Conservation (phyloP, 495 filamentous ascomycete genomes). For the Aspergillus heteromorphus region DNA sequence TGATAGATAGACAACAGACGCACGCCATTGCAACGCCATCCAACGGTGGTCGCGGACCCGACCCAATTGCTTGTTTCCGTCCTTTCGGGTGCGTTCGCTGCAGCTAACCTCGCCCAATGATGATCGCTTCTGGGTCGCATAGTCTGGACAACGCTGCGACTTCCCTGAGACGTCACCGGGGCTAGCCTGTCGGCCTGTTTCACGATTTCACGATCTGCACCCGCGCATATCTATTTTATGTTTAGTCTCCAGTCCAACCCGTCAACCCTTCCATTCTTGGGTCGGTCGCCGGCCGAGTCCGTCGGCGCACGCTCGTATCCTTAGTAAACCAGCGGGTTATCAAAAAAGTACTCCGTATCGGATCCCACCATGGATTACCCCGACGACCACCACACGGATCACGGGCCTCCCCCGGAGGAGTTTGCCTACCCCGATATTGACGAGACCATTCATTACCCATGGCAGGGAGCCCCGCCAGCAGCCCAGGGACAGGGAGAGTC, state of each 20-base stretch:
- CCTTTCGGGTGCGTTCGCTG: background rate
- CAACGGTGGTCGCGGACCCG: background rate
- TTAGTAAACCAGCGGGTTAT: background rate
- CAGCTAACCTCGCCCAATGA: conserved; percentile 7
- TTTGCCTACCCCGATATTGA: conserved; percentile 35
- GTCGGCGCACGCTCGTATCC: background rate
- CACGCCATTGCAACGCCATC: background rate
- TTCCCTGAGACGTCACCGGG: background rate
- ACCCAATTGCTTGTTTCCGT: background rate
- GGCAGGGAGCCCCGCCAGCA: conserved; percentile 23
- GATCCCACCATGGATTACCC: conserved; percentile 20
- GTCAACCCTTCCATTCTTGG: background rate
- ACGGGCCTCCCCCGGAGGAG: conserved; percentile 15
- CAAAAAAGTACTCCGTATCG: background rate
- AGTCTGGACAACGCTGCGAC: background rate
- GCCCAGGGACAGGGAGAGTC: conserved; percentile 7
- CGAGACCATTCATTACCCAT: conserved; percentile 32
- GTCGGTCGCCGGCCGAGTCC: background rate
- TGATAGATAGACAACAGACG: background rate
- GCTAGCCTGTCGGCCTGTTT: background rate
- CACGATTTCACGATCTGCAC: background rate
- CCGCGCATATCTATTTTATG: background rate
- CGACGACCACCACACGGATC: conserved; percentile 16
- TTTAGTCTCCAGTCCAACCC: background rate
- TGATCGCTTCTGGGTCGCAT: background rate